These are phyloP conservation scores for Sporothrix luriei DNA, from an alignment of 2,329 filamentous ascomycete genomes.

Conservation along the genomic window DNA sequence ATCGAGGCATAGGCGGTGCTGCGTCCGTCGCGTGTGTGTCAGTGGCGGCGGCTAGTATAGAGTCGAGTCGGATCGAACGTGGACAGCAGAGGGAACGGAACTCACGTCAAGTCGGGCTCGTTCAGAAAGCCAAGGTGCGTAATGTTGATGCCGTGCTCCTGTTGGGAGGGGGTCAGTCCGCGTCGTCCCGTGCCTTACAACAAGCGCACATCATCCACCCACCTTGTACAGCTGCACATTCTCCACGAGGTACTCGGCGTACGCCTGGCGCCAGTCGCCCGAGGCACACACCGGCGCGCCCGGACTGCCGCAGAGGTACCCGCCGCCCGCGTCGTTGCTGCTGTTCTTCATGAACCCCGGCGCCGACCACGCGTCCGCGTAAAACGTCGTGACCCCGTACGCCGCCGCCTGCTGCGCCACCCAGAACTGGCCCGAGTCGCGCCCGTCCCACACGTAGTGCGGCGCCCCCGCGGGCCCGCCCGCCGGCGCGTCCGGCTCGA, in stretches of 20 bases:
- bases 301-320: slow-evolving; percentile 39
- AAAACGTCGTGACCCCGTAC: slow-evolving; percentile 43
- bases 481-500: slow-evolving; percentile 43
- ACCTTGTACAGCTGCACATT: slow-evolving; percentile 35
- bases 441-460: slow-evolving; percentile 43
- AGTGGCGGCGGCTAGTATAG: too few species aligned
- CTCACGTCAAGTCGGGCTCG: slow-evolving; percentile 40
- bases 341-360: slow-evolving; percentile 50
- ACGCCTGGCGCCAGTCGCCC: slow-evolving; percentile 49
- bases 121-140: slow-evolving; percentile 42
- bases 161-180: not conserved
- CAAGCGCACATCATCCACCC: too few species aligned
- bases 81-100: not conserved
- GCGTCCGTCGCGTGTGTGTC: too few species aligned
- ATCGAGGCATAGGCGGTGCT: slow-evolving; percentile 41
- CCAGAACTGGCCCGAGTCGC: slow-evolving; percentile 48
- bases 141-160: slow-evolving; percentile 37
- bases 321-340: slow-evolving; percentile 43
- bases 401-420: slow-evolving; percentile 46
- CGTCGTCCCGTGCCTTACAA: too few species aligned
- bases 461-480: slow-evolving; percentile 37
- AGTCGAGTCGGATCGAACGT: too few species aligned
- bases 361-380: slow-evolving; percentile 48
- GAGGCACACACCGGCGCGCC: slow-evolving; percentile 41
- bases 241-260: slow-evolving; percentile 48